Evolutionary conservation across 805 yeast genomes (phyloP).

Genomic region (Starmerella etchellsii): DNA sequence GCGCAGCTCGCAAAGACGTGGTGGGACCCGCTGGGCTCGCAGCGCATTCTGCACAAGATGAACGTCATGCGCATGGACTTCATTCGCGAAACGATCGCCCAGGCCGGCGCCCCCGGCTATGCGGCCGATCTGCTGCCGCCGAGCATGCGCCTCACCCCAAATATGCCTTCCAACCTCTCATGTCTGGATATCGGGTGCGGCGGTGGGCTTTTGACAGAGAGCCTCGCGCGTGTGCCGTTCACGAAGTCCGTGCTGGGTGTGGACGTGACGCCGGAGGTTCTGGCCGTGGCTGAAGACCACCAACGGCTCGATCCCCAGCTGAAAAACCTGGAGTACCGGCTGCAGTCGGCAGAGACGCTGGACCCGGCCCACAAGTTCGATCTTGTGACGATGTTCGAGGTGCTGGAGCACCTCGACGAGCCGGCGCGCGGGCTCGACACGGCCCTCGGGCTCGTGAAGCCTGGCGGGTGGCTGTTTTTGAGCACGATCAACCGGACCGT

Average conservation of each 20-base stretch:
- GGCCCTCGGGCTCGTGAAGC: slow-evolving; percentile 55
- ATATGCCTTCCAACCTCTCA: slow-evolving; percentile 33
- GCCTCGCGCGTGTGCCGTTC: slow-evolving; percentile 58
- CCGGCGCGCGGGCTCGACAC: slow-evolving; percentile 62
- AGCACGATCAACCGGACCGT: slow-evolving; percentile 88
- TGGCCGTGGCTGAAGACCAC: slow-evolving; percentile 68
- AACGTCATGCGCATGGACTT: slow-evolving; percentile 81
- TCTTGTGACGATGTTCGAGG: slow-evolving; percentile 80
- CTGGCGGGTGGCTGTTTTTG: slow-evolving; percentile 73
- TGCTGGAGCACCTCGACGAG: slow-evolving; percentile 84
- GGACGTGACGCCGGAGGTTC: slow-evolving; percentile 73
- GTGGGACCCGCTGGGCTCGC: slow-evolving; percentile 96
- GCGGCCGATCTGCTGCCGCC: slow-evolving; percentile 52
- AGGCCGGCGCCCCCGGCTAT: slow-evolving; percentile 53
- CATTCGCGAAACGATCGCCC: slow-evolving; percentile 48
- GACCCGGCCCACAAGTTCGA: slow-evolving; percentile 37
- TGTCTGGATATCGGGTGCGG: slow-evolving; percentile 95
- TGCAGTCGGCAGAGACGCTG: slow-evolving; percentile 50
- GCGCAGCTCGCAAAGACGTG: slow-evolving; percentile 81
- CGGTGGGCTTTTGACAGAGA: slow-evolving; percentile 88
- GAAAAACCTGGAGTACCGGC: slow-evolving; percentile 45
- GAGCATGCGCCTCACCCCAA: slow-evolving; percentile 16
- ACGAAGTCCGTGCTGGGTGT: slow-evolving; percentile 61
- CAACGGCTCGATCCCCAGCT: slow-evolving; percentile 52
- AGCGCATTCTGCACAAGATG: slow-evolving; percentile 89